Conservation (phyloP, 352 stramenopile genomes). For the Phytophthora parvispora region DNA sequence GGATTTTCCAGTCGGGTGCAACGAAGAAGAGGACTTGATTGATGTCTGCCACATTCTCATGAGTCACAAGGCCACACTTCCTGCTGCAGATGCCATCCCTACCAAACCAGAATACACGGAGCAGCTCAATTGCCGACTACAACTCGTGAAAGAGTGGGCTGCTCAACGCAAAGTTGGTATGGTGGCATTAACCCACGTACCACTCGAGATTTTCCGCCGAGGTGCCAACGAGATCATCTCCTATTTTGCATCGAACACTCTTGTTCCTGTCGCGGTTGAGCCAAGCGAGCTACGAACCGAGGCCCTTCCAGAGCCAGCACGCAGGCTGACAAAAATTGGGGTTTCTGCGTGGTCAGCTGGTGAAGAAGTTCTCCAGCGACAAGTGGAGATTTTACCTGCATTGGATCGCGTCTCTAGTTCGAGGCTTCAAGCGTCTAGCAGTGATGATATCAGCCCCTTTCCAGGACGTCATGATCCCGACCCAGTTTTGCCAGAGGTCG, state of each 20-base stretch:
- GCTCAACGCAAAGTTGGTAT: slow-evolving; percentile 26
- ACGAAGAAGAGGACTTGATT: slow-evolving; percentile 38
- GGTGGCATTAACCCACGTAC: slow-evolving; percentile 21
- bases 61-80: slow-evolving; percentile 24
- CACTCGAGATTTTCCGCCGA: slow-evolving; percentile 32
- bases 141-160: slow-evolving; percentile 33
- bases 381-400: slow-evolving; percentile 33
- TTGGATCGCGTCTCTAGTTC: slow-evolving; percentile 13
- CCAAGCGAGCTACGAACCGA: slow-evolving; percentile 16
- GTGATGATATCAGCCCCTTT: slow-evolving; percentile 27
- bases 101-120: slow-evolving; percentile 13
- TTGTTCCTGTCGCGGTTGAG: slow-evolving; percentile 13
- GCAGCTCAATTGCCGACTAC: slow-evolving; percentile 13
- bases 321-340: slow-evolving; percentile 12
- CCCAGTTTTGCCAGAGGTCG: neutral
- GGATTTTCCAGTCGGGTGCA: slow-evolving; percentile 14
- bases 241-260: slow-evolving; percentile 27
- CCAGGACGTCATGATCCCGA: slow-evolving; percentile 16
- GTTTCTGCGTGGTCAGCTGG: slow-evolving; percentile 14
- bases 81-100: neutral
- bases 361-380: slow-evolving; percentile 34
- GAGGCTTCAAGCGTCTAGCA: neutral
- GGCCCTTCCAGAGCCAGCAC: slow-evolving; percentile 4
- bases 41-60: slow-evolving; percentile 36
- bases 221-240: slow-evolving; percentile 16